Base-by-base conservation (phyloP, 2,329 filamentous ascomycete genomes). In the Venturia pyrina region DNA sequence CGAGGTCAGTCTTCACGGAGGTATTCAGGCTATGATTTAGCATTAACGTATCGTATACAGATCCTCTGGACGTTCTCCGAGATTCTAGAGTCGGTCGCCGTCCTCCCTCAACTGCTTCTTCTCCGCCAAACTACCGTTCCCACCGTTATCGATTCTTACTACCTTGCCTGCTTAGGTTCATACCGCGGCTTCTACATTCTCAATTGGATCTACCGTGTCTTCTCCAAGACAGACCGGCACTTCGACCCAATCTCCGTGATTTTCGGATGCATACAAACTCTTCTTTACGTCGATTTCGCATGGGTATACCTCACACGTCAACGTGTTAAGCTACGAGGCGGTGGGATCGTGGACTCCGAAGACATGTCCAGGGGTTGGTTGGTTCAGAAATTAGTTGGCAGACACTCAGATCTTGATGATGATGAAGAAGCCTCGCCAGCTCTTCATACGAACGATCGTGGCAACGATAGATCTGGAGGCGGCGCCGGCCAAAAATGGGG, bases 281-380 rank as follows among this genome's bases (percentile, higher is more conserved):
- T 89, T 0, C 85, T 97, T 56, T 97, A 97, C 76, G 75, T 93
- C 70, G 93, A 98, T 77, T 98, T 98, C 74, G 92, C 91, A 44
- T 97, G 93, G 92, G 92, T 98, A 1, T 98, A 98, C 81, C 97
- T 90, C 80, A 90, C 89, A 13, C 85, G 93, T 69, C 93, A 97
- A 79, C 86, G 93, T 66, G 92, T 98, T 73, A 97, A 97, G 87
- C 87, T 98, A 19, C 85, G 93, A 68, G 88, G 86, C 70, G 93
- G 93, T 57, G 91, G 91, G 7, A 83, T 97, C 21, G 91, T 98
- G 17, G 93, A 98, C 73, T 88, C 89, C 4, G 93, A 97, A 69
- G 93, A 98, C 74, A 81, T 96, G 73, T 84, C 87, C 69, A 87
- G 90, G 66, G 90, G 92, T 69, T 97, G 92, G 87, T 81, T 98